Evolutionary conservation across 768 basidiomycete genomes (phyloP), one percentile per base, ranked within the genome.

Genomic region (Sistotremastrum niveocremeum): DNA sequence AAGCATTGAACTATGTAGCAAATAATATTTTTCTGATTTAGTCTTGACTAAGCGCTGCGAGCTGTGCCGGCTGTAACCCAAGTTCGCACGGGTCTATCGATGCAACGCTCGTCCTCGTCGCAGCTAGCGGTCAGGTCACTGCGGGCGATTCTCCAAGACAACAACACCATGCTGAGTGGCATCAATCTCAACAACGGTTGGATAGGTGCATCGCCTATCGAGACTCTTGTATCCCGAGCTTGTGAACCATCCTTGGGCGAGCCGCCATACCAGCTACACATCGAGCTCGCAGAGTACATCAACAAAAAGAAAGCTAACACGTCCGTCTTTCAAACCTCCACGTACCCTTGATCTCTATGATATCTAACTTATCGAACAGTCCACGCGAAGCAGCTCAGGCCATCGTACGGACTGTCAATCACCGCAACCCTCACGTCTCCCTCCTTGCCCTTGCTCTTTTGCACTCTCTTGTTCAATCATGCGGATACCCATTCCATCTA

Each of bases 401-500:
- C 46, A 71, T 88, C 36, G 86, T 88, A 9, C 74, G 81, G 12
- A 72, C 87, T 39, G 80, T 88, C 47, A 98, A 98, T 63, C 84
- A 91, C 59, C 80, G 91, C 47, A 93, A 94, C 56, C 87, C 87
- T 0, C 93, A 95, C 59, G 74, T 94, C 54, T 79, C 88, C 20
- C 74, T 93, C 52, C 79, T 97, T 32, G 79, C 89, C 3, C 74
- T 98, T 7, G 68, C 83, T 4, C 76, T 94, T 4, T 79, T 97
- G 51, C 85, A 91, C 62, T 90, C 86, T 9, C 80, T 99, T 42
- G 84, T 97, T 39, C 85, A 91, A 59, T 82, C 85, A 37, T 98
- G 94, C 60, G 95, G 95, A 61, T 99, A 99, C 65, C 81, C 94
- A 0, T 84, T 99, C 48, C 95, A 98, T 60, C 80, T 99, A 28